Conservation (phyloP, 2,329 filamentous ascomycete genomes). For the Aspergillus neoniger region DNA sequence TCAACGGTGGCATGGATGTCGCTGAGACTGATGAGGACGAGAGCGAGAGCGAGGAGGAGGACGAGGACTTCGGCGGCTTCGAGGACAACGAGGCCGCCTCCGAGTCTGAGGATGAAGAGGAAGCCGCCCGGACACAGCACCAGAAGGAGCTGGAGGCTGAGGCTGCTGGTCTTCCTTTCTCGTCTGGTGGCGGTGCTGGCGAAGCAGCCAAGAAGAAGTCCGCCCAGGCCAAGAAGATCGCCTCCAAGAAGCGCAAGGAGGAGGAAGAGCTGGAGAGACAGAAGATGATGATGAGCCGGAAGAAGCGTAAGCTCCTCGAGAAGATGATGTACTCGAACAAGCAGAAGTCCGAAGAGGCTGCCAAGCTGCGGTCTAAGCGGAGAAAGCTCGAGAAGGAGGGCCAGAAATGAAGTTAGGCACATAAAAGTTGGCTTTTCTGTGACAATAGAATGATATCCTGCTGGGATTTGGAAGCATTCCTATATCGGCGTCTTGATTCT, state of each 20-base stretch:
- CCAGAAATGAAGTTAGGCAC: conserved; percentile 27
- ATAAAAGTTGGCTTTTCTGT: conserved; percentile 27
- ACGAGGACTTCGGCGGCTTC: conserved; percentile 53
- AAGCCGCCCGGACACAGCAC: conserved; percentile 66
- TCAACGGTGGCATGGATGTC: conserved; percentile 54
- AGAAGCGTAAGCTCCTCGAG: conserved; percentile 96
- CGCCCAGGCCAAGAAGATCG: conserved; percentile 70
- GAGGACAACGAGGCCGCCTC: conserved; percentile 52
- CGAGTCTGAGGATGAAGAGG: conserved; percentile 60
- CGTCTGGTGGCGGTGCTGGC: conserved; percentile 52
- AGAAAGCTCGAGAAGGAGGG: conserved; percentile 71
- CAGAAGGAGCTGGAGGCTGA: conserved; percentile 94
- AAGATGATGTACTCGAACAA: conserved; percentile 97
- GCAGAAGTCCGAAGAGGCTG: conserved; percentile 87
- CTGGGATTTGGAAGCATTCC: conserved; percentile 21
- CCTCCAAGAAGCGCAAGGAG: conserved; percentile 65
- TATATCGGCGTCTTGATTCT: conserved; percentile 22
- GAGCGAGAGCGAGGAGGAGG: conserved; percentile 50
- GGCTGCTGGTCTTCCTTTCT: conserved; percentile 66
- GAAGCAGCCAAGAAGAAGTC: conserved; percentile 67
- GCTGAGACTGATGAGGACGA: conserved; percentile 50
- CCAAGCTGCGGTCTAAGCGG: conserved; percentile 83
- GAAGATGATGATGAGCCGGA: conserved; percentile 98
- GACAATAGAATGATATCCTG: conserved; percentile 28
- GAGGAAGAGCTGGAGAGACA: conserved; percentile 86